Base-by-base conservation (phyloP, 768 basidiomycete genomes). In the Agaricus bisporus region DNA sequence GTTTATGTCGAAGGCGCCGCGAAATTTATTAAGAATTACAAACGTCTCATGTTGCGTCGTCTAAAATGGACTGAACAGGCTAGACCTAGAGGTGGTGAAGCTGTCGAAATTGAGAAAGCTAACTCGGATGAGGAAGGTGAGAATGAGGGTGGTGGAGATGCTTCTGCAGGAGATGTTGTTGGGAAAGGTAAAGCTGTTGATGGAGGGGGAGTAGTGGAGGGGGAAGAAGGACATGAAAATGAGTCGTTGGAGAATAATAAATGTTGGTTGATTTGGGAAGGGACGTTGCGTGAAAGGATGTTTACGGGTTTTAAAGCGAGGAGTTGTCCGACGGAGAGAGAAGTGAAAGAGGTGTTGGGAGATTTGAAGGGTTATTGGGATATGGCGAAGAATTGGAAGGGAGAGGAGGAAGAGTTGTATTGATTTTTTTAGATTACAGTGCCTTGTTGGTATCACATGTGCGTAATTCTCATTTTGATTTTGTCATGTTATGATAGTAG, bases 31-130 rank as follows among this genome's bases (percentile, higher is more conserved):
- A 85, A 85, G 61, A 82, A 84, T 59, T 99, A 97, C 71, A 92
- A 86, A 64, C 80, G 85, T 18, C 74, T 99, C 46, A 87, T 99
- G 86, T 59, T 89, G 39, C 69, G 82, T 51, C 90, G 97, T 42
- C 91, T 98, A 26, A 83, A 85, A 26, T 99, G 97, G 97, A 98
- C 92, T 2, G 91, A 95, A 64, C 79, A 86, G 29, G 89, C 94
- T 2, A 80, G 91, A 18, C 32, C 32, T 32, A 32, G 32, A 32
- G 32, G 32, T 32, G 32, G 32, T 6, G 32, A 32, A 32, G 32
- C 32, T 32, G 32, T 32, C 11, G 32, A 32, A 11, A 32, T 32
- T 32, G 32, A 32, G 11, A 32, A 32, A 32, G 8, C 32, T 11
- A 11, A 32, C 11, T 32, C 32, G 32, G 32, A 32, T 32, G 32